Conservation (phyloP, 345 rosid species). For the Arabis alpina region DNA sequence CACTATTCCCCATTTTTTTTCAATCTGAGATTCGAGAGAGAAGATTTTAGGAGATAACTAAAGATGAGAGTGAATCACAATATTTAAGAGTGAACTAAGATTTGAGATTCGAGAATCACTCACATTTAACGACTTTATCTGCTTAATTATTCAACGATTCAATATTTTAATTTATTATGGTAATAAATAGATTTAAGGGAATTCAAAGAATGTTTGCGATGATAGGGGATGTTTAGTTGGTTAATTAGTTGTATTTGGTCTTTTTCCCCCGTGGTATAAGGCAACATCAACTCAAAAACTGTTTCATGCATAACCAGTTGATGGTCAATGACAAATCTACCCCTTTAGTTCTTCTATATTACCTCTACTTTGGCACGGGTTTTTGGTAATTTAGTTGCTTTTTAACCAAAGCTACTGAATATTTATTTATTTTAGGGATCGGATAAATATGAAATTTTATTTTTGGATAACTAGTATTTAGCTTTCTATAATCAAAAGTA, state of each 20-base stretch:
- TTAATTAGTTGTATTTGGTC: conserved; percentile 11
- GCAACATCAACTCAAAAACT: not conserved
- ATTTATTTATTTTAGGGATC: not conserved
- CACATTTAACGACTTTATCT: conserved; percentile 14
- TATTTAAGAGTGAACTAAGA: conserved; percentile 14
- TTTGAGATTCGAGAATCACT: conserved; percentile 13
- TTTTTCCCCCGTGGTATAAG: conserved; percentile 19
- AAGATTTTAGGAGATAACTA: conserved; percentile 21
- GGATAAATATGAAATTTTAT: not conserved
- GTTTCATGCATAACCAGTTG: conserved; percentile 12
- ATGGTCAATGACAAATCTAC: not conserved
- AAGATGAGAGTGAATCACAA: not conserved
- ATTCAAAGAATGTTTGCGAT: conserved; percentile 3
- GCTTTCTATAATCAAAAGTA: no score
- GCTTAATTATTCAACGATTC: not conserved
- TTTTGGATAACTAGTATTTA: no score
- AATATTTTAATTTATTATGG: not conserved
- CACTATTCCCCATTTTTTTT: not conserved
- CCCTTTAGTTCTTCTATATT: not conserved
- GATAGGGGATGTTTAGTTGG: conserved; percentile 4
- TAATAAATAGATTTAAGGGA: not conserved
- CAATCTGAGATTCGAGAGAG: not conserved
- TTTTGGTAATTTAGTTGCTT: not conserved
- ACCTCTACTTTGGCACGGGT: not conserved
- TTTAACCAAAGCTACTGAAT: not conserved